Evolutionary conservation across 208 protist species (phyloP), one percentile per base, ranked within the genome.

Genomic region (Acanthamoeba healyi): DNA sequence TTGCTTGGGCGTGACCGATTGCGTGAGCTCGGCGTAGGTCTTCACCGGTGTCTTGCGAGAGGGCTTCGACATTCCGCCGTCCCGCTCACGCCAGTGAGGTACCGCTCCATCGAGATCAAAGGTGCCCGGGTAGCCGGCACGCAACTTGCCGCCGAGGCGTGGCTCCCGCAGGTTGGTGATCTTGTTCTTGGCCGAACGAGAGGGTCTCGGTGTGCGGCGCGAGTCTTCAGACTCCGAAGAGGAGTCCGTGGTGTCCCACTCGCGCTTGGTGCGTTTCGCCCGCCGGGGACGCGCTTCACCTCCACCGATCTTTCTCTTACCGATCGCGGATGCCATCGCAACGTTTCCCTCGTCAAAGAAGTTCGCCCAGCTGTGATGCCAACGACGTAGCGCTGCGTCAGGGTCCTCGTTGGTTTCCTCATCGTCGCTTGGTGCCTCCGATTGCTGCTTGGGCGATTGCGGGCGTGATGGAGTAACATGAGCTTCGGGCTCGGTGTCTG

Each of bases 91-190:
- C 77, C 77, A 86, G 22, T 49, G n/a, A 26, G 77, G 77, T 14
- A 86, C 77, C 29, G 77, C 77, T n/a, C 77, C 34, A 44, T 86
- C 77, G 44, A 86, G 77, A 14, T 86, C 77, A 26, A 86, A 86
- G n/a, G 77, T 86, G 40, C 77, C 77, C 4, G 77, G 77, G 12
- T 86, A 86, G 14, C 77, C 77, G 5, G 77, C 32, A 24, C 77
- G 77, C 4, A 86, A 9, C 44, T 86, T 86, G 10, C 29, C 32
- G 9, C 44, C 44, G 0, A 86, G 44, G 10, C 6, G 4, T 10
- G 77, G 77, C 44, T 86, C 77, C 4, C 77, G 77, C 44, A 86
- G 77, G 22, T 26, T 86, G 15, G 34, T 56, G 10, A 86, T 58
- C 77, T 58, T 86, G 38, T 40, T 24, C 77, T 86, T 86, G n/a